phyloP scores from a whole-genome alignment of 192 early-diverging fungal genomes.

The Coemansia sp. region DNA sequence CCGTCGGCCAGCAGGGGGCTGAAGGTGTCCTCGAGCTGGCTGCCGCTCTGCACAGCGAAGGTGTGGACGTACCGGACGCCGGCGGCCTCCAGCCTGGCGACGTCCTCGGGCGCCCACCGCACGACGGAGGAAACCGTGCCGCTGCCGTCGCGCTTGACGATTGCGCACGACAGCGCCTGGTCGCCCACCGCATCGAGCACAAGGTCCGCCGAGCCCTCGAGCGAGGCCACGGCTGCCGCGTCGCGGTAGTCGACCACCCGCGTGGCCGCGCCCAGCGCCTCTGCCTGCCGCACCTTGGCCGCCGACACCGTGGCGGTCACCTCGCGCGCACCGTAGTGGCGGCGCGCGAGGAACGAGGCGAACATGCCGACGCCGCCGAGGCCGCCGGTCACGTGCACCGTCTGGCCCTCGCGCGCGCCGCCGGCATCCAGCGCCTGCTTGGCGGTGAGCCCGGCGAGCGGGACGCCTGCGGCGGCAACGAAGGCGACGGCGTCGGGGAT shows the following conservation, averaged over 20 bases:
- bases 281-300: constrained; percentile 43
- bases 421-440: constrained; percentile 41
- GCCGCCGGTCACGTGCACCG: constrained; percentile 58
- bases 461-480: constrained; percentile 53
- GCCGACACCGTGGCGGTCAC: constrained; percentile 60
- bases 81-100: constrained; percentile 16
- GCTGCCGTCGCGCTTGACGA: no score
- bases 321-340: constrained; percentile 34
- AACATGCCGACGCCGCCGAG: constrained; percentile 61
- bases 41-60: constrained; percentile 30
- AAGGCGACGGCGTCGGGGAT: constrained; percentile 41
- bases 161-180: no score
- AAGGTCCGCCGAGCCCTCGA: constrained; percentile 40
- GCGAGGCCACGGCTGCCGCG: constrained; percentile 15
- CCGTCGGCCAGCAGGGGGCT: constrained; percentile 42
- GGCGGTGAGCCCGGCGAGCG: constrained; percentile 59
- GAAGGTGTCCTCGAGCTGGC: constrained; percentile 41
- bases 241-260: constrained; percentile 57
- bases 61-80: constrained; percentile 25
- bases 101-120: constrained; percentile 1
- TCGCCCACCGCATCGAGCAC: constrained; percentile 53
- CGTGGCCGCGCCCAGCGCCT: constrained; percentile 49
- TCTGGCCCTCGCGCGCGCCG: constrained; percentile 20
- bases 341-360: constrained; percentile 52
- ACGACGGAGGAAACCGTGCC: no score